A percentile compares a stretch with the other conserved stretches of the same genome.
These are phyloP conservation scores for Yamagishiella unicocca DNA, from an alignment of 139 green algal genomes.

Conservation along the genomic window DNA sequence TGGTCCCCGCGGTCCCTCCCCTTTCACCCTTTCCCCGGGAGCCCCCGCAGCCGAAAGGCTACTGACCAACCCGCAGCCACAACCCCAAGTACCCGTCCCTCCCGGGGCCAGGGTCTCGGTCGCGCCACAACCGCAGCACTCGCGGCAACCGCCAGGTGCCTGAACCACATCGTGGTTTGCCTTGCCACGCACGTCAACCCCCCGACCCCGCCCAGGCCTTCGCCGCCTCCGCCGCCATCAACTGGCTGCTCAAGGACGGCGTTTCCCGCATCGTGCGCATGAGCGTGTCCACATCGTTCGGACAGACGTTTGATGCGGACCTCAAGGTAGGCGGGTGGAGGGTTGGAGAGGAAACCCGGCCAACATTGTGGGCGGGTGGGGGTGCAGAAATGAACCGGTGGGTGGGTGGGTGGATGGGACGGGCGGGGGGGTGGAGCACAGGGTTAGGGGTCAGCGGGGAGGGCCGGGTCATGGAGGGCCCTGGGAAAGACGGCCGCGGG, in stretches of 20 bases:
- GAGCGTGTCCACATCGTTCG: constrained; percentile 83
- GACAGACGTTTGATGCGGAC: constrained; percentile 88
- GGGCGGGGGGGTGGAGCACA: neutral
- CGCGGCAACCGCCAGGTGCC: no score
- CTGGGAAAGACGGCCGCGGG: no score
- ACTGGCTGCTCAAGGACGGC: constrained; percentile 85
- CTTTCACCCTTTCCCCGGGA: neutral
- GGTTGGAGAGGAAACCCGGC: neutral
- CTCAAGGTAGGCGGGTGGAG: constrained; percentile 78
- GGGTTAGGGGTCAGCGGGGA: no score
- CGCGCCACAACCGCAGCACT: no score
- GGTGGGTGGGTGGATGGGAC: neutral
- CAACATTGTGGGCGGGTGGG: neutral
- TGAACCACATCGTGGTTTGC: no score
- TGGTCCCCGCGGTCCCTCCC: neutral
- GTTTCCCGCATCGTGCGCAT: constrained; percentile 87
- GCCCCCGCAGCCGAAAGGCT: no score
- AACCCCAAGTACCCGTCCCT: neutral
- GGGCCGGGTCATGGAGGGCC: no score
- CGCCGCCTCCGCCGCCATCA: constrained; percentile 71
- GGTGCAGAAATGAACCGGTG: neutral
- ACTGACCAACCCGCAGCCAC: no score
- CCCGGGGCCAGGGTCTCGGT: no score
- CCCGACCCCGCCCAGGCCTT: constrained; percentile 27
- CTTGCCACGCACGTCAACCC: no score